These are phyloP conservation scores for Aspergillus pseudoglaucus DNA, from an alignment of 2,329 filamentous ascomycete genomes.

Conservation along the genomic window DNA sequence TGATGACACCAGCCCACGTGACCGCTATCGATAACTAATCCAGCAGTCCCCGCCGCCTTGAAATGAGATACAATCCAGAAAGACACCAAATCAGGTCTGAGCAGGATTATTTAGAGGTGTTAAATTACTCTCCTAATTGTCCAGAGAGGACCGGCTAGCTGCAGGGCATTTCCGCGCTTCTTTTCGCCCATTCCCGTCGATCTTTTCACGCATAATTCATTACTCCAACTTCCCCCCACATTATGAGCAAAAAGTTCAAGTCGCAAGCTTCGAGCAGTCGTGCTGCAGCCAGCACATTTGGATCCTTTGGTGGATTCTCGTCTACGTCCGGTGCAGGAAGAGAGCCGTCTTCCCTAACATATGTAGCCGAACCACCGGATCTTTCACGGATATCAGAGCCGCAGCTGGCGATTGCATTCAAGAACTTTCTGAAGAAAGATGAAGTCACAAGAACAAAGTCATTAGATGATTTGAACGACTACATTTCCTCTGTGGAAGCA, in stretches of 20 bases:
- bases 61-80: not conserved
- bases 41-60: not conserved
- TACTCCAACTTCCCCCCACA: slow-evolving; percentile 19
- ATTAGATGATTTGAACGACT: slow-evolving; percentile 71
- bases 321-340: slow-evolving; percentile 31
- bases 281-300: slow-evolving; percentile 46
- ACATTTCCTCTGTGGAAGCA: slow-evolving; percentile 52
- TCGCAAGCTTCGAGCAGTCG: slow-evolving; percentile 59
- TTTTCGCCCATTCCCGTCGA: slow-evolving; percentile 1
- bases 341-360: slow-evolving; percentile 64
- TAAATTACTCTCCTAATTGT: not conserved
- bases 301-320: slow-evolving; percentile 39
- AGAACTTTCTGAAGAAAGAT: slow-evolving; percentile 89
- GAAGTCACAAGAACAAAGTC: slow-evolving; percentile 86
- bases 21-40: slow-evolving; percentile 14
- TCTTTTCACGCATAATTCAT: slow-evolving; percentile 1
- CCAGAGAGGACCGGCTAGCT: not conserved
- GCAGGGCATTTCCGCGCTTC: not conserved
- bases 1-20: slow-evolving; percentile 31
- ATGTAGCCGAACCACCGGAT: slow-evolving; percentile 79
- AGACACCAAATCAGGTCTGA: not conserved
- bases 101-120: slow-evolving; percentile 1
- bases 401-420: slow-evolving; percentile 81
- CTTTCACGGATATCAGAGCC: slow-evolving; percentile 70
- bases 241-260: slow-evolving; percentile 59